These are phyloP conservation scores for Carex sylvatica DNA, from an alignment of 202 grass and related monocot genomes.

Conservation along the genomic window DNA sequence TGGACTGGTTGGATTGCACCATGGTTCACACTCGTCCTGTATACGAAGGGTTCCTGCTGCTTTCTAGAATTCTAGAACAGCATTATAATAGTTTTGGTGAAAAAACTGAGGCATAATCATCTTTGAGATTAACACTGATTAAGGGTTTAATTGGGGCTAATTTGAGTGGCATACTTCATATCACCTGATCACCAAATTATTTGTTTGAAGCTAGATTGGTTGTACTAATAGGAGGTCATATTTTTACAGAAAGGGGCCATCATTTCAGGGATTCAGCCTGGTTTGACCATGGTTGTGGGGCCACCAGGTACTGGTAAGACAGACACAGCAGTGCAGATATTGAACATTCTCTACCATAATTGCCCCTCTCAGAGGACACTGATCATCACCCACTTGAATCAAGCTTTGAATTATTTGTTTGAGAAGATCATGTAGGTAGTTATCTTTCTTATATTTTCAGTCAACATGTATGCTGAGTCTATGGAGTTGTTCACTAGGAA, in stretches of 20 bases:
- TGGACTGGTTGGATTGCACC: too few relatives aligned
- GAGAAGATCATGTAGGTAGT: slow-evolving; percentile 99
- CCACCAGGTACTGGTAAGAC: slow-evolving; percentile 99
- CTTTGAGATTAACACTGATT: too few relatives aligned
- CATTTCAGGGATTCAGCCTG: slow-evolving; percentile 94
- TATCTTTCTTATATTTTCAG: slow-evolving; percentile 14
- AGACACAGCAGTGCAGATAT: slow-evolving; percentile 98
- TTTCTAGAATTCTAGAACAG: too few relatives aligned
- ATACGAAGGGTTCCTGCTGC: too few relatives aligned
- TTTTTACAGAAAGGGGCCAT: slow-evolving; percentile 80
- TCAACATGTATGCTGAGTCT: background rate
- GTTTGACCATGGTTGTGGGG: slow-evolving; percentile 98
- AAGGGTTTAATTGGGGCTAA: too few relatives aligned
- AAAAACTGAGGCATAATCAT: too few relatives aligned
- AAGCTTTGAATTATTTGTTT: slow-evolving; percentile 97
- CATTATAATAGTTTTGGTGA: too few relatives aligned
- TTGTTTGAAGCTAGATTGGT: slow-evolving; percentile 23
- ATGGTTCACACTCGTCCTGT: too few relatives aligned
- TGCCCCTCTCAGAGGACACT: slow-evolving; percentile 96
- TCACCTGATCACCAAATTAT: background rate
- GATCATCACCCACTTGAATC: slow-evolving; percentile 98
- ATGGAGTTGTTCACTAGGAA: background rate
- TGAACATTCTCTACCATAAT: slow-evolving; percentile 99
- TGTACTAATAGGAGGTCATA: slow-evolving; percentile 22
- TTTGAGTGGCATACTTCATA: background rate